Conservation (phyloP, 2,329 filamentous ascomycete genomes). For the Aspergillus flavus region DNA sequence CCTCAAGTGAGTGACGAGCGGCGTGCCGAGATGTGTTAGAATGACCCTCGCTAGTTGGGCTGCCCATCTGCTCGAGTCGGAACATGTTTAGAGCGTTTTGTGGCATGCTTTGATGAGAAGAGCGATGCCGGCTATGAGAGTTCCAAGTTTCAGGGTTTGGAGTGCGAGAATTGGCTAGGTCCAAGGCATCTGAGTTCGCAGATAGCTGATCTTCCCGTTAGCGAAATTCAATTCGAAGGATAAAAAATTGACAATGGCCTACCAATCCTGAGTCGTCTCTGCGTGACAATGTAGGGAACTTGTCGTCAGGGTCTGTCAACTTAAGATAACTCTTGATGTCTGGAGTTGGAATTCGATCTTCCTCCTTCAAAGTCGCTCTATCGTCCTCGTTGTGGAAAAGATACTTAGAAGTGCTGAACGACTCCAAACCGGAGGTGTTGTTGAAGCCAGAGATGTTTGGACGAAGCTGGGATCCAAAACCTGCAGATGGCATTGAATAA, state of each 20-base stretch:
- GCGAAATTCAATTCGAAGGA: conserved; percentile 31
- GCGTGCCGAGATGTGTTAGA: conserved; percentile 40
- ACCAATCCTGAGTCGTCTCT: conserved; percentile 59
- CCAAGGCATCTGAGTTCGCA: conserved; percentile 77
- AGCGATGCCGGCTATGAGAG: conserved; percentile 68
- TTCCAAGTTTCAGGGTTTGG: conserved; percentile 68
- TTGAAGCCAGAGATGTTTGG: conserved; percentile 33
- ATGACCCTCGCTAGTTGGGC: conserved; percentile 33
- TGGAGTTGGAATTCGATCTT: conserved; percentile 59
- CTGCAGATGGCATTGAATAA: conserved; percentile 86
- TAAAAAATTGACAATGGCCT: conserved; percentile 30
- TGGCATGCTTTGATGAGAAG: conserved; percentile 62
- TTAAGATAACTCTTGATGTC: conserved; percentile 71
- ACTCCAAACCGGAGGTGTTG: conserved; percentile 63
- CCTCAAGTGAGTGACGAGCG: conserved; percentile 49
- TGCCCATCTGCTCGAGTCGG: conserved; percentile 40
- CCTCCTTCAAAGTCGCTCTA: conserved; percentile 45
- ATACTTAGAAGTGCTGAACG: conserved; percentile 82
- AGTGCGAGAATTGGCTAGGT: conserved; percentile 72
- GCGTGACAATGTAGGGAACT: conserved; percentile 70
- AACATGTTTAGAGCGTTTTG: conserved; percentile 53
- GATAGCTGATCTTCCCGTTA: conserved; percentile 64
- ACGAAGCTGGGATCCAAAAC: conserved; percentile 35
- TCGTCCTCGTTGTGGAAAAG: conserved; percentile 85
- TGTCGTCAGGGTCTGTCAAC: conserved; percentile 75